These are phyloP conservation scores for Amanita brunnescens DNA, from an alignment of 768 basidiomycete species.

Conservation along the genomic window DNA sequence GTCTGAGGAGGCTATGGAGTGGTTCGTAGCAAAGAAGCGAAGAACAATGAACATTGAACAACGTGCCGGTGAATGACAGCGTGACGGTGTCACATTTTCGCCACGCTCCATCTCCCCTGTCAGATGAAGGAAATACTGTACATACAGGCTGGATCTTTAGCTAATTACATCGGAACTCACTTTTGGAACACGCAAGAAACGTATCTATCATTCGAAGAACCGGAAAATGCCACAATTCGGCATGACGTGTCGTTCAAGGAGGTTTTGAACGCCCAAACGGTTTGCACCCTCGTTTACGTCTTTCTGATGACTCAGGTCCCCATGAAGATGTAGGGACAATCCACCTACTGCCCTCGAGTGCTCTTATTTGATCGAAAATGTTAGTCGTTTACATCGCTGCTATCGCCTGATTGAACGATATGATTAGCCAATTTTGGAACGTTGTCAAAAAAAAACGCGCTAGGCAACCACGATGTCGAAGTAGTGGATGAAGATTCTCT, in stretches of 20 bases:
- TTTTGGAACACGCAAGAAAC: slow-evolving; percentile 79
- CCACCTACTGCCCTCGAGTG: slow-evolving; percentile 51
- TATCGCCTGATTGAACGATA: background rate
- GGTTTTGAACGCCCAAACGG: slow-evolving; percentile 36
- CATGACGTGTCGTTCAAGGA: slow-evolving; percentile 62
- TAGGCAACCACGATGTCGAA: slow-evolving; percentile 26
- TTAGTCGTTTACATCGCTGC: slow-evolving; percentile 18
- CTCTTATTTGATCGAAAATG: slow-evolving; percentile 64
- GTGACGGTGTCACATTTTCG: background rate
- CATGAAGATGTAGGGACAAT: slow-evolving; percentile 28
- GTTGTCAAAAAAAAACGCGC: slow-evolving; percentile 32
- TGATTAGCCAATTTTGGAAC: slow-evolving; percentile 58
- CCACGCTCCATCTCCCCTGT: background rate
- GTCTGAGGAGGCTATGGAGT: background rate
- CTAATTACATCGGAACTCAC: slow-evolving; percentile 67
- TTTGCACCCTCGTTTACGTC: slow-evolving; percentile 1
- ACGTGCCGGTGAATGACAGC: slow-evolving; percentile 1
- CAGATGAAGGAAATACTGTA: slow-evolving; percentile 76
- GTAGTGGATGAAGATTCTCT: slow-evolving; percentile 1
- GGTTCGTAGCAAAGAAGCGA: background rate
- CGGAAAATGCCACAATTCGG: slow-evolving; percentile 34
- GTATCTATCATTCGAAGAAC: slow-evolving; percentile 47
- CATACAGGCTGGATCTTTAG: slow-evolving; percentile 59
- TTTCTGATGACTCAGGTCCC: background rate
- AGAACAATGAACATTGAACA: background rate